Percentiles rank a stretch among this genome's conserved stretches.
Evolutionary conservation across 805 yeast species (phyloP).

Genomic region (Lachancea quebecensis): DNA sequence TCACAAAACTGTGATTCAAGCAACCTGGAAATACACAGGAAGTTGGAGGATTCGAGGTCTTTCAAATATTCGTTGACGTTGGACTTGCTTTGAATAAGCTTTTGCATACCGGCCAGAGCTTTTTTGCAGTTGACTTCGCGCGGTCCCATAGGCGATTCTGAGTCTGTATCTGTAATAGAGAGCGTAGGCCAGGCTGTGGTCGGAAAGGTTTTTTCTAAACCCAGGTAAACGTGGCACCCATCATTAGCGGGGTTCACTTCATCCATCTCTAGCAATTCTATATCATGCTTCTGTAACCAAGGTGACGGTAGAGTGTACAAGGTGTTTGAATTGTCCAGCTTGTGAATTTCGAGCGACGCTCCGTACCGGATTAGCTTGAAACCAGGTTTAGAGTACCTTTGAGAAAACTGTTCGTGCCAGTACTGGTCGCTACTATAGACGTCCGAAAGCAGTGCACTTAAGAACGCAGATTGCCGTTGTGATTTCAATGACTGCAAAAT

Average conservation of each 20-base stretch:
- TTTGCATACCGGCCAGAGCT: slow-evolving; percentile 18
- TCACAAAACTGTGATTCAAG: slow-evolving; percentile 12
- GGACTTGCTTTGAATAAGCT: slow-evolving; percentile 25
- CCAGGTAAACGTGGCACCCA: slow-evolving; percentile 29
- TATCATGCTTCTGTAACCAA: slow-evolving; percentile 12
- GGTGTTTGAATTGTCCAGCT: slow-evolving; percentile 5
- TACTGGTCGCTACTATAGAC: slow-evolving; percentile 29
- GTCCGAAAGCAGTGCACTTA: slow-evolving; percentile 28
- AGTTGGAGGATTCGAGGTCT: slow-evolving; percentile 20
- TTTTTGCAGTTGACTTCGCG: slow-evolving; percentile 23
- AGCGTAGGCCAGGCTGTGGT: slow-evolving; percentile 5
- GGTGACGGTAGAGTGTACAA: slow-evolving; percentile 28
- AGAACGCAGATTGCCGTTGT: slow-evolving; percentile 14
- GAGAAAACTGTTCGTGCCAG: slow-evolving; percentile 23
- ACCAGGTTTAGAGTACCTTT: slow-evolving; percentile 9
- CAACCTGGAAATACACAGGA: slow-evolving; percentile 12
- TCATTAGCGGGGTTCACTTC: slow-evolving; percentile 10
- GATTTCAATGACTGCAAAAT: slow-evolving; percentile 13
- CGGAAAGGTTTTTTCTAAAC: not conserved
- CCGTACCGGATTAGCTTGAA: slow-evolving; percentile 19
- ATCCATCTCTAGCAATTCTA: slow-evolving; percentile 20
- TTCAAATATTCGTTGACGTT: slow-evolving; percentile 24
- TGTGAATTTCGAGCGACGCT: slow-evolving; percentile 14
- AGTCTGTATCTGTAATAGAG: slow-evolving; percentile 7
- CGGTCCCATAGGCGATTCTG: not conserved